These are phyloP conservation scores for Tulasnella sp. DNA, from an alignment of 768 basidiomycete species.

Conservation along the genomic window DNA sequence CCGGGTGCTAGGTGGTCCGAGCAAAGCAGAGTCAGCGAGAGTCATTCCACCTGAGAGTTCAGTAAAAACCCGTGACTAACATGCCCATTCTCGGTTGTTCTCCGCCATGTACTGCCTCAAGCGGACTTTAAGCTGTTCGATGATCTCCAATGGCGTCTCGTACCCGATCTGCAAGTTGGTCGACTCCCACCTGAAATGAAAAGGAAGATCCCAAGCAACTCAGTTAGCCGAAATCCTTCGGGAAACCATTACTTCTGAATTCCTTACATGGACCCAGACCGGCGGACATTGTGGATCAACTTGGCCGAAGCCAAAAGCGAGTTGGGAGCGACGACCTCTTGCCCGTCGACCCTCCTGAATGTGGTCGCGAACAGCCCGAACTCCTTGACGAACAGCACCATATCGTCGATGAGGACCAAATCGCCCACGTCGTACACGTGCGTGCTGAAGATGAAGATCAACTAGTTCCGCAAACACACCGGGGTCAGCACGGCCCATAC, in stretches of 20 bases:
- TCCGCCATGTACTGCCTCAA: constrained; percentile 46
- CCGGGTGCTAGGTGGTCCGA: constrained; percentile 2
- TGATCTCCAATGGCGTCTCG: constrained; percentile 51
- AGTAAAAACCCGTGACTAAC: constrained; percentile 10
- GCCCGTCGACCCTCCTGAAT: constrained; percentile 66
- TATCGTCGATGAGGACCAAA: constrained; percentile 68
- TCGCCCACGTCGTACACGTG: constrained; percentile 83
- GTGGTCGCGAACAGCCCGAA: constrained; percentile 72
- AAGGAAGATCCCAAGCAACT: neutral
- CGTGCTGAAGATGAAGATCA: constrained; percentile 77
- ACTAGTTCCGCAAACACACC: no score
- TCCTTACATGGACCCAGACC: constrained; percentile 62
- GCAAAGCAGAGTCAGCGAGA: neutral
- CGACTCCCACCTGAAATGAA: constrained; percentile 45
- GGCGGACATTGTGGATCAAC: constrained; percentile 65
- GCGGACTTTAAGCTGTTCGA: constrained; percentile 53
- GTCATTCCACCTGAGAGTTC: neutral
- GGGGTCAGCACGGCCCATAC: no score
- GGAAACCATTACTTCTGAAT: neutral
- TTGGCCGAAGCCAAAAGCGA: constrained; percentile 57
- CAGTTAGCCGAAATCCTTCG: neutral
- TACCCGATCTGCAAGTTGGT: constrained; percentile 56
- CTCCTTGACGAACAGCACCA: constrained; percentile 36
- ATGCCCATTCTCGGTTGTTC: constrained; percentile 59
- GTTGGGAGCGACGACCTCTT: constrained; percentile 62